Evolutionary conservation across 73 alveolate genomes (phyloP), one percentile per base, ranked within the genome.

Genomic region (Paramecium sonneborni): DNA sequence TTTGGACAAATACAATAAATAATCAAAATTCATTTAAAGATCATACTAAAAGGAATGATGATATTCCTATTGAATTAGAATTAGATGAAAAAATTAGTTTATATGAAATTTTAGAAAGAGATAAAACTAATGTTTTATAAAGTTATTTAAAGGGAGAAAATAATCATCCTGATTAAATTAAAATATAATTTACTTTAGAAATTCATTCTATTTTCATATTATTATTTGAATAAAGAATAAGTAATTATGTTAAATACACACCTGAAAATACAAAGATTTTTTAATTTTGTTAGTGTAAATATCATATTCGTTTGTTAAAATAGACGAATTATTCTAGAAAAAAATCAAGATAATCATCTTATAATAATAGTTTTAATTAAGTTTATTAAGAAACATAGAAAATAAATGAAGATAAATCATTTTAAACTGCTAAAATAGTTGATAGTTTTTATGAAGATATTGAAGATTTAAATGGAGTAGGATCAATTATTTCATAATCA

Each of bases 1-100:
- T 79, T 24, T 79, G 90, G 90, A 79, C 90, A n/a, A 79, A 79
- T 26, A 79, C 90, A 12, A 79, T 79, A 0, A 79, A 79, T 44
- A 79, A 79, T 79, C 9, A 79, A 79, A 79, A 79, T 20, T 79
- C 90, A 12, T 79, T 79, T 44, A 79, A 44, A 24, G 90, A 79
- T 43, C 74, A 79, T 10, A 10, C 34, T 10, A 79, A 79, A 46
- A 20, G 76, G 0, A 41, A 79, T 24, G 74, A 79, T 79, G 74
- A 79, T 7, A 79, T 79, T 11, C 90, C 90, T 6, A 79, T 79
- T 14, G 90, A 79, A 46, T 79, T 79, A n/a, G 90, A 79, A 43
- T 74, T 26, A 5, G 90, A 79, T 46, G 90, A 79, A 44, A 79
- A 79, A 79, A 79, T 79, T 24, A 79, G 55, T 46, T 34, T 79